A percentile compares a stretch with the other conserved stretches of the same genome.
Conservation (phyloP, 805 yeast genomes). For the Wickerhamiella azyma region DNA sequence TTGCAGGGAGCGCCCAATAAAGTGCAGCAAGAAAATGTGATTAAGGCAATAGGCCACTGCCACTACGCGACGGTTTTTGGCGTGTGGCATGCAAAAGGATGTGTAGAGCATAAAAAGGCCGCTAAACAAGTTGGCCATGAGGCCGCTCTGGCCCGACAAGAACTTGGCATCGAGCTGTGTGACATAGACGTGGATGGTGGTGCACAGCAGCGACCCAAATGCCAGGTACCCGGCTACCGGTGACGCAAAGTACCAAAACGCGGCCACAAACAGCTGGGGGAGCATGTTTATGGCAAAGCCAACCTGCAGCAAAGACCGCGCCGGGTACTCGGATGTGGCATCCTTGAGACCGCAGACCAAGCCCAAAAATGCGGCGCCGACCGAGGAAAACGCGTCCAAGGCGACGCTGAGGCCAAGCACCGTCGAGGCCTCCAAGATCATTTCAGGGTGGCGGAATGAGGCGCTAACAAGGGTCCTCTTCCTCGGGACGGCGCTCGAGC, state of each 20-base stretch:
- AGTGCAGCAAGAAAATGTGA: conserved; percentile 10
- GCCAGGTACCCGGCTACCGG: conserved; percentile 33
- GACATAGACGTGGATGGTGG: conserved; percentile 81
- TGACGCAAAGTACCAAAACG: conserved; percentile 19
- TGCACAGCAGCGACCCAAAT: conserved; percentile 51
- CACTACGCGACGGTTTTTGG: background rate
- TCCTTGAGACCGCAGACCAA: conserved; percentile 58
- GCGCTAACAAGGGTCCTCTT: background rate
- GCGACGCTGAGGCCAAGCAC: conserved; percentile 3
- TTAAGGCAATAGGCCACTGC: conserved; percentile 5
- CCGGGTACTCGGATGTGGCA: conserved; percentile 66
- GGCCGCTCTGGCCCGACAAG: conserved; percentile 14
- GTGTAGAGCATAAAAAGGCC: conserved; percentile 14
- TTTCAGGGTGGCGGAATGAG: background rate
- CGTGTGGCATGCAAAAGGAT: background rate
- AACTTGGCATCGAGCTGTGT: conserved; percentile 34
- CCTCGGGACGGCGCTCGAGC: background rate
- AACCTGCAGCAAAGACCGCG: conserved; percentile 67
- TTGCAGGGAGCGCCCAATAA: conserved; percentile 9
- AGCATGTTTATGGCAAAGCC: conserved; percentile 71
- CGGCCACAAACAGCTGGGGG: conserved; percentile 53
- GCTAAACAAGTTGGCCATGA: conserved; percentile 9
- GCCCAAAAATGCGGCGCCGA: conserved; percentile 9
- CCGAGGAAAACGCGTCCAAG: background rate
- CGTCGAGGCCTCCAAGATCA: conserved; percentile 3